Percentiles rank a stretch among this genome's conserved stretches.
These are phyloP conservation scores for Areca catechu DNA, from an alignment of 176 grass and related monocot species.

Conservation along the genomic window DNA sequence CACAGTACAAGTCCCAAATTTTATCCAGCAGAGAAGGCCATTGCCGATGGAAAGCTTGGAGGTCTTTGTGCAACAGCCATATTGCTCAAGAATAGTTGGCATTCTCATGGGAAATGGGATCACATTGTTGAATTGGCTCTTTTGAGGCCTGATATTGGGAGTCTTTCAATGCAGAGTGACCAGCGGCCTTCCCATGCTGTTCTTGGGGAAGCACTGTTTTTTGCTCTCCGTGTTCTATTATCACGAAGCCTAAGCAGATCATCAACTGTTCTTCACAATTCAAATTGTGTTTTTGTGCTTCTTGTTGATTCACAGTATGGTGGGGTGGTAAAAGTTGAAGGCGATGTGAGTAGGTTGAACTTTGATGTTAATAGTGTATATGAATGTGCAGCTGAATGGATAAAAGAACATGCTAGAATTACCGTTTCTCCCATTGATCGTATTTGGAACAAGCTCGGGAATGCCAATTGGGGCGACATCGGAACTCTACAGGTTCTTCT, in stretches of 20 bases:
- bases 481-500: conserved; percentile 84
- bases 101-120: conserved; percentile 82
- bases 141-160: conserved; percentile 73
- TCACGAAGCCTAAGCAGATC: conserved; percentile 90
- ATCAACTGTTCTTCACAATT: conserved; percentile 54
- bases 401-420: conserved; percentile 66
- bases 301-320: conserved; percentile 96
- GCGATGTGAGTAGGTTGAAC: conserved; percentile 78
- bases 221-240: conserved; percentile 75
- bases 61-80: conserved; percentile 80
- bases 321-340: conserved; percentile 83
- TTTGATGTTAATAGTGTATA: conserved; percentile 81
- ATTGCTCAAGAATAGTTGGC: conserved; percentile 49
- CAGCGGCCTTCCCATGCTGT: conserved; percentile 49
- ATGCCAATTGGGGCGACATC: conserved; percentile 94
- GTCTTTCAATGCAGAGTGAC: conserved; percentile 32
- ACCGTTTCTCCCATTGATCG: conserved; percentile 70
- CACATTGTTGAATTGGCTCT: conserved; percentile 71
- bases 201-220: conserved; percentile 86
- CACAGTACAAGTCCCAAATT: conserved; percentile 84
- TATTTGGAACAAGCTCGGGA: conserved; percentile 97
- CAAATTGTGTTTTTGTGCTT: conserved; percentile 73
- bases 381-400: conserved; percentile 80
- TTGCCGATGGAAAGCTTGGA: conserved; percentile 68
- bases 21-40: conserved; percentile 89